Conservation (phyloP, 345 rosid species). For the Eucalyptus regnans region DNA sequence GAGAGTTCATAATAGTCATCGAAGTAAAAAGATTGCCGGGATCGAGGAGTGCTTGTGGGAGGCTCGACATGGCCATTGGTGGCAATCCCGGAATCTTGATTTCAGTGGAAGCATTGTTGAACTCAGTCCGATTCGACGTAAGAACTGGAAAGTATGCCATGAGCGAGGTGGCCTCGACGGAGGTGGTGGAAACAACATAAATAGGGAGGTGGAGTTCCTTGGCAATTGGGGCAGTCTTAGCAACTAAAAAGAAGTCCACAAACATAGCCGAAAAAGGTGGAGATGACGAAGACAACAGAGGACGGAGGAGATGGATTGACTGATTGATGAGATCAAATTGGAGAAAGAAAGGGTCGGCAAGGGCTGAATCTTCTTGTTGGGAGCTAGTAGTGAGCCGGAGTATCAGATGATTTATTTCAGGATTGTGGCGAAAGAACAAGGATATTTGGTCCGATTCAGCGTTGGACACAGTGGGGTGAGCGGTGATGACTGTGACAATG, state of each 20-base stretch:
- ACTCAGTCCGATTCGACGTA: neutral
- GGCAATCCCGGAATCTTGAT: neutral
- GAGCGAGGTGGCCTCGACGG: constrained; percentile 7
- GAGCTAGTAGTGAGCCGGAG: constrained; percentile 5
- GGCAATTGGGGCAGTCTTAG: constrained; percentile 3
- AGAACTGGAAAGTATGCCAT: neutral
- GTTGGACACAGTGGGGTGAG: constrained; percentile 12
- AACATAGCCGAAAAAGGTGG: constrained; percentile 10
- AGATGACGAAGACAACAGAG: constrained; percentile 7
- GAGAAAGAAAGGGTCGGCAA: constrained; percentile 18
- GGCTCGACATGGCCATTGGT: constrained; percentile 16
- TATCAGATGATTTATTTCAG: constrained; percentile 9
- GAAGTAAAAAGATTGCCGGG: neutral
- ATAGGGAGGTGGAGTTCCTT: constrained; percentile 4
- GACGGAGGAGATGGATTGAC: constrained; percentile 14
- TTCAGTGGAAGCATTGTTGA: neutral
- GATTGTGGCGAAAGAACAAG: constrained; percentile 10
- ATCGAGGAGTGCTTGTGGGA: constrained; percentile 10
- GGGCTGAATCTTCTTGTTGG: neutral
- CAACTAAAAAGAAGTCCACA: constrained; percentile 4
- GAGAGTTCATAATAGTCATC: neutral
- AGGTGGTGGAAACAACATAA: constrained; percentile 11
- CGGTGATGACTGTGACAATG: constrained; percentile 25
- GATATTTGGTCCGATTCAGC: constrained; percentile 20
- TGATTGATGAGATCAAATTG: constrained; percentile 17